Base-by-base conservation (phyloP, 1,284 basidiomycete genomes). In the Lentinula novae-zelandiae region DNA sequence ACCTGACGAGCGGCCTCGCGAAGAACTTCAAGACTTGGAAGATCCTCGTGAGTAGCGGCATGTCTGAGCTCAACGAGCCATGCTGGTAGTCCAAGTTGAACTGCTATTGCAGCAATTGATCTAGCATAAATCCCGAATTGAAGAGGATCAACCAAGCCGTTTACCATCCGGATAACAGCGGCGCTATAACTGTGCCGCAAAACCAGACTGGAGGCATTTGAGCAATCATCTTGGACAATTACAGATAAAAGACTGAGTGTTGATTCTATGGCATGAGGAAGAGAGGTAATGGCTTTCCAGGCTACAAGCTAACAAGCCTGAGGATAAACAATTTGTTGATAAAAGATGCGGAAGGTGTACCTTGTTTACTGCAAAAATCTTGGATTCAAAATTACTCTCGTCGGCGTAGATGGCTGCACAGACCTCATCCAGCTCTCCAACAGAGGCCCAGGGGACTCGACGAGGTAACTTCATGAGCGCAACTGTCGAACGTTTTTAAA, bases 1-100 rank as follows among this genome's bases (percentile, higher is more conserved):
- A 90, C 91, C 78, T 92, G 86, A 62, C 80, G 77, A 17, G 90
- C 83, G 0, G 89, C 94, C 58, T 93, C 84, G 58, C 90, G 82
- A 9, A 98, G 80, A 6, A 96, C 76, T 53, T 87, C 83, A 1
- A 98, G 77, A 64, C 91, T 92, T 0, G 96, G 97, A 15, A 99
- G 76, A 65, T 97, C 94, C 69, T 99, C 96, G 70, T 99, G 96
- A 1, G 96, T 99, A 8, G 93, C 93, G 33, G 93, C 90, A 76
- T 99, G 96, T 40, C 96, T 83, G 5, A 99, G 79, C 65, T 98
- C 93, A n/a, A 99, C 95, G 17, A 99, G 81, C 85, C 92, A 95
- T 0, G 82, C 76, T 0, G 97, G 97, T 1, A 99, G 78, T 0
- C 90, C 90, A 27, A 99, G 83, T 64, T 95, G 89, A 2, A 83